phyloP scores from a whole-genome alignment of 306 rosid genomes.

The Oxytropis ochrocephala region DNA sequence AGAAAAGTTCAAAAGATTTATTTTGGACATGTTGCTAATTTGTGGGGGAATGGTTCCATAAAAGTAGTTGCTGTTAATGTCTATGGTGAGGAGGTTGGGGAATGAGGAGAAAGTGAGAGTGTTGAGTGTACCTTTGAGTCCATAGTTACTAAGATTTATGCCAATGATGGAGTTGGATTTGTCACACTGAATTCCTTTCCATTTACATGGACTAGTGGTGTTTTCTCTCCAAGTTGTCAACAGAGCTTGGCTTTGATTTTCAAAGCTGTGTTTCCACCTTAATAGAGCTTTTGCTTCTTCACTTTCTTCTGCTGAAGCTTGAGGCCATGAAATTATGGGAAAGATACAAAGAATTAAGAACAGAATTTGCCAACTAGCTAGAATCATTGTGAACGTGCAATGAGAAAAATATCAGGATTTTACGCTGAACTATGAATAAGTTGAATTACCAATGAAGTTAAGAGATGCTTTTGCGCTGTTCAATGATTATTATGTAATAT shows the following conservation, averaged over 20 bases:
- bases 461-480: too few relatives aligned
- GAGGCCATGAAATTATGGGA: background rate
- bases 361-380: background rate
- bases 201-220: slow-evolving; percentile 9
- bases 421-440: too few relatives aligned
- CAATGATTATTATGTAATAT: too few relatives aligned
- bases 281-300: slow-evolving; percentile 20
- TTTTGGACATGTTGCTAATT: slow-evolving; percentile 13
- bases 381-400: background rate
- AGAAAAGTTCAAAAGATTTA: slow-evolving; percentile 20
- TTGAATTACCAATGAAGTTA: too few relatives aligned
- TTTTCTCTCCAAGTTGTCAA: slow-evolving; percentile 19
- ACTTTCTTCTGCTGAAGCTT: background rate
- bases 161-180: background rate
- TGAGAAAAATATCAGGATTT: too few relatives aligned
- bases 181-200: slow-evolving; percentile 23
- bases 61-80: background rate
- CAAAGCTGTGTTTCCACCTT: slow-evolving; percentile 27
- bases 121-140: slow-evolving; percentile 30
- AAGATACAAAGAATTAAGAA: background rate
- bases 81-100: slow-evolving; percentile 10
- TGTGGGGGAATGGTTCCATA: slow-evolving; percentile 29
- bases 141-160: background rate
- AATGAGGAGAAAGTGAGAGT: slow-evolving; percentile 21
- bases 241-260: background rate